These are phyloP conservation scores for Streptanthus diversifolius DNA, from an alignment of 345 rosid genomes.

Conservation along the genomic window DNA sequence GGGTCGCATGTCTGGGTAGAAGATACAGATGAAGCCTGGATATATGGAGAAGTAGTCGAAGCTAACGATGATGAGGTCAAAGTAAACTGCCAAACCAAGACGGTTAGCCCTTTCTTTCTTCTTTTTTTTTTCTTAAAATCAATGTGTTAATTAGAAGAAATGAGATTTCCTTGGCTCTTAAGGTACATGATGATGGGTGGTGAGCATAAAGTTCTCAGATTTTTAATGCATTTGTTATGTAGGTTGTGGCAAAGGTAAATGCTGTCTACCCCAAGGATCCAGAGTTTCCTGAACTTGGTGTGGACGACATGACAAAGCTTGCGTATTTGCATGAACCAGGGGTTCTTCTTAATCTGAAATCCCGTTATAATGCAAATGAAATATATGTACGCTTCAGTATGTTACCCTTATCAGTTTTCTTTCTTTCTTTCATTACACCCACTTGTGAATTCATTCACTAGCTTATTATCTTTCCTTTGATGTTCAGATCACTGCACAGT, in stretches of 20 bases:
- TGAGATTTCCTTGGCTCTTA: neutral
- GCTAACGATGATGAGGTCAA: conserved; percentile 52
- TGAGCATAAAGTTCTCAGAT: neutral
- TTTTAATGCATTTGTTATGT: conserved; percentile 18
- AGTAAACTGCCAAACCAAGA: conserved; percentile 60
- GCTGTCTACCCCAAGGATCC: conserved; percentile 74
- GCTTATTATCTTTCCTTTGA: neutral
- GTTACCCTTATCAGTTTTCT: neutral
- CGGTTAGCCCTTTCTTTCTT: conserved; percentile 40
- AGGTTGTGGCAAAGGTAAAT: conserved; percentile 67
- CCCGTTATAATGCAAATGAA: conserved; percentile 73
- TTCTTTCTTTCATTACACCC: neutral
- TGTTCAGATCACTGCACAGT: neutral
- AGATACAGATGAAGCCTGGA: conserved; percentile 78
- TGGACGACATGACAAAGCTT: conserved; percentile 96
- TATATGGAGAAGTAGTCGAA: conserved; percentile 81
- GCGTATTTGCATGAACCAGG: conserved; percentile 98
- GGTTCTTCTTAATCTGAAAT: conserved; percentile 70
- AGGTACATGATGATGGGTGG: conserved; percentile 10
- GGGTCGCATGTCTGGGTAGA: conserved; percentile 92
- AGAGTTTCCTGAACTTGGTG: conserved; percentile 80
- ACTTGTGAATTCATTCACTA: neutral
- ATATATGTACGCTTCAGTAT: conserved; percentile 70
- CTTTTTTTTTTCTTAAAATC: neutral
- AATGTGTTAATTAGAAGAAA: neutral